Percentiles rank a stretch among this genome's conserved stretches.
Conservation (phyloP, 2,329 filamentous ascomycete genomes). For the Juglanconis sp. region DNA sequence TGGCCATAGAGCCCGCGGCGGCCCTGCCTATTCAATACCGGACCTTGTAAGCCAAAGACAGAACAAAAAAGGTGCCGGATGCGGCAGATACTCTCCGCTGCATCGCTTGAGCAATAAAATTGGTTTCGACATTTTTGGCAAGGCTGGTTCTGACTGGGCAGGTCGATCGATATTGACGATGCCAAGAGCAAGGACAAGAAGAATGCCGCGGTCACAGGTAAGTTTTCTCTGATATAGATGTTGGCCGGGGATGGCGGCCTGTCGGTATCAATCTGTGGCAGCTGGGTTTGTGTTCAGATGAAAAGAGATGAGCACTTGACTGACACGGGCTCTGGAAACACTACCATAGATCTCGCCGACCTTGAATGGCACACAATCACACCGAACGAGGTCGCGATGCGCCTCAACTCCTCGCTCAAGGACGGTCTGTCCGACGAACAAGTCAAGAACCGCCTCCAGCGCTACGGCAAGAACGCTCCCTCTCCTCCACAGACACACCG, state of each 20-base stretch:
- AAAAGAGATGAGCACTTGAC: background rate
- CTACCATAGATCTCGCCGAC: conserved; percentile 51
- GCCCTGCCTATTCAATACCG: conserved; percentile 53
- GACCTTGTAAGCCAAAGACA: conserved; percentile 39
- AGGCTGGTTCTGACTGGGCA: conserved; percentile 20
- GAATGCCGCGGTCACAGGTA: conserved; percentile 43
- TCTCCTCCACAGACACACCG: conserved; percentile 62
- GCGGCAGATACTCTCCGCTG: background rate
- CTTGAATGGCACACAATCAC: conserved; percentile 67
- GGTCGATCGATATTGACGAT: conserved; percentile 56
- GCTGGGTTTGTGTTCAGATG: too few species aligned
- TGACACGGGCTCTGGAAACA: conserved; percentile 15
- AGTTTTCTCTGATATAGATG: conserved; percentile 1
- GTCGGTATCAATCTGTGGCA: too few species aligned
- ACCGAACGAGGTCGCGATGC: conserved; percentile 54
- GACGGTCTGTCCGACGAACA: conserved; percentile 61
- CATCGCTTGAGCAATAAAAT: background rate
- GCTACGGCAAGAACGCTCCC: conserved; percentile 66
- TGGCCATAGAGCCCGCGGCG: conserved; percentile 36
- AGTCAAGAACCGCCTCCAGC: conserved; percentile 48
- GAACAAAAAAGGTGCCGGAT: background rate
- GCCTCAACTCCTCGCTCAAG: conserved; percentile 53
- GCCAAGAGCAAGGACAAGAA: conserved; percentile 47
- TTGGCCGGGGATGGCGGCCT: background rate
- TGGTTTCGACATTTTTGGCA: conserved; percentile 3